These are phyloP conservation scores for Penicillium sp. DNA, from an alignment of 2,329 filamentous ascomycete species.

Conservation along the genomic window DNA sequence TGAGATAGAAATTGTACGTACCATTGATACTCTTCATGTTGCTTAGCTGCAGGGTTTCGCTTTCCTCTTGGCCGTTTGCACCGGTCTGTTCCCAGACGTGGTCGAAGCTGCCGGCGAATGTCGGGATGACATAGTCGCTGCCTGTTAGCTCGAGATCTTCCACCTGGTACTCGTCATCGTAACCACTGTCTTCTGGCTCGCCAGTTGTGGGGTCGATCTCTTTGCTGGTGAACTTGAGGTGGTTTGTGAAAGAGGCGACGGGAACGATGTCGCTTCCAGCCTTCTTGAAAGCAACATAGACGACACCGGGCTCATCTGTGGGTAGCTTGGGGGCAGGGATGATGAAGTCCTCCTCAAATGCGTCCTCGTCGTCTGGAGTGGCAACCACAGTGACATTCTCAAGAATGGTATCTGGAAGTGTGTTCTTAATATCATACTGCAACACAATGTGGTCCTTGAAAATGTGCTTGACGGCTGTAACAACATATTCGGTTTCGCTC, in stretches of 20 bases:
- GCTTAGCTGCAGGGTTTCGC: slow-evolving; percentile 84
- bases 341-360: slow-evolving; percentile 81
- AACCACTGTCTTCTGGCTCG: slow-evolving; percentile 86
- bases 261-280: slow-evolving; percentile 75
- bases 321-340: slow-evolving; percentile 79
- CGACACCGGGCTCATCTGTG: slow-evolving; percentile 83
- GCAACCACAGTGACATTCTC: slow-evolving; percentile 85
- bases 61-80: slow-evolving; percentile 81
- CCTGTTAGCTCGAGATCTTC: slow-evolving; percentile 88
- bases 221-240: slow-evolving; percentile 95
- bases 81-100: slow-evolving; percentile 94
- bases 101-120: slow-evolving; percentile 92
- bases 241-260: slow-evolving; percentile 79
- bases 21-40: slow-evolving; percentile 89
- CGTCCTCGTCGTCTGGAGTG: slow-evolving; percentile 74
- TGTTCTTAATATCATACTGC: slow-evolving; percentile 98
- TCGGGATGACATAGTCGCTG: slow-evolving; percentile 89
- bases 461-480: slow-evolving; percentile 89
- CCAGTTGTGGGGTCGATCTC: slow-evolving; percentile 94
- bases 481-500: slow-evolving; percentile 95
- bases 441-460: slow-evolving; percentile 97
- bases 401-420: slow-evolving; percentile 82
- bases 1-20: slow-evolving; percentile 50
- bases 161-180: slow-evolving; percentile 97
- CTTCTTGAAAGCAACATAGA: slow-evolving; percentile 95